phyloP scores from a whole-genome alignment of 2,329 filamentous ascomycete genomes.

The Colletotrichum endophyticum region DNA sequence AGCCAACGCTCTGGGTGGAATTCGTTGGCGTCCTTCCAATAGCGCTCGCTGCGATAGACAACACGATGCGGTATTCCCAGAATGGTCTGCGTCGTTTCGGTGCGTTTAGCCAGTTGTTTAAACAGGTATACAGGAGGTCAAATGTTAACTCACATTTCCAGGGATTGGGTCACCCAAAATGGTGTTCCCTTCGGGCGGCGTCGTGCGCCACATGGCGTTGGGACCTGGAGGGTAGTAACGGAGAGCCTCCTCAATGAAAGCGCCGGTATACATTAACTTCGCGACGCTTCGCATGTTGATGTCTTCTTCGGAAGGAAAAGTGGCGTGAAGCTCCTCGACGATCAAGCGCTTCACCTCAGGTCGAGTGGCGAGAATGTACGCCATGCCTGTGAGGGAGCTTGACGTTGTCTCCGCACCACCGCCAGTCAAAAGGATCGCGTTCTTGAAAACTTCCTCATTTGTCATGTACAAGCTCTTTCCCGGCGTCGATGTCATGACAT shows the following conservation, averaged over 20 bases:
- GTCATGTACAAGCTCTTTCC: neutral
- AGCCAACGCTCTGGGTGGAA: slow-evolving; percentile 53
- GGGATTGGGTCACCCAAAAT: slow-evolving; percentile 35
- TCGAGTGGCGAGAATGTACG: slow-evolving; percentile 31
- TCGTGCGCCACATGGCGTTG: slow-evolving; percentile 27
- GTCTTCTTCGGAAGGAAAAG: slow-evolving; percentile 36
- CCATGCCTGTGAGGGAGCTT: slow-evolving; percentile 27
- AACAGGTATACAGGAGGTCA: no score
- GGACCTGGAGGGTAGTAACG: slow-evolving; percentile 39
- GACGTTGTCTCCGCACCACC: slow-evolving; percentile 37
- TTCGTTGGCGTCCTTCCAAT: slow-evolving; percentile 47
- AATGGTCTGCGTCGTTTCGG: neutral
- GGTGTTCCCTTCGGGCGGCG: slow-evolving; percentile 32
- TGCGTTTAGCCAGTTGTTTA: neutral
- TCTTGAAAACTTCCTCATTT: slow-evolving; percentile 8
- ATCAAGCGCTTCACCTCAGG: slow-evolving; percentile 33
- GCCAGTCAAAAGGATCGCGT: slow-evolving; percentile 19
- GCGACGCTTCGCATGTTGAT: slow-evolving; percentile 36
- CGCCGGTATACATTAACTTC: slow-evolving; percentile 37
- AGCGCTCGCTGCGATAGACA: slow-evolving; percentile 18
- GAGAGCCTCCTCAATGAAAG: slow-evolving; percentile 44
- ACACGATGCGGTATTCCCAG: neutral
- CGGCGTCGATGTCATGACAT: neutral
- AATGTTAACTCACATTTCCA: slow-evolving; percentile 25
- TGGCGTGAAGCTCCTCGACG: slow-evolving; percentile 38